Evolutionary conservation across 441 rosid genomes (phyloP).

Genomic region (Mallotus repandus): DNA sequence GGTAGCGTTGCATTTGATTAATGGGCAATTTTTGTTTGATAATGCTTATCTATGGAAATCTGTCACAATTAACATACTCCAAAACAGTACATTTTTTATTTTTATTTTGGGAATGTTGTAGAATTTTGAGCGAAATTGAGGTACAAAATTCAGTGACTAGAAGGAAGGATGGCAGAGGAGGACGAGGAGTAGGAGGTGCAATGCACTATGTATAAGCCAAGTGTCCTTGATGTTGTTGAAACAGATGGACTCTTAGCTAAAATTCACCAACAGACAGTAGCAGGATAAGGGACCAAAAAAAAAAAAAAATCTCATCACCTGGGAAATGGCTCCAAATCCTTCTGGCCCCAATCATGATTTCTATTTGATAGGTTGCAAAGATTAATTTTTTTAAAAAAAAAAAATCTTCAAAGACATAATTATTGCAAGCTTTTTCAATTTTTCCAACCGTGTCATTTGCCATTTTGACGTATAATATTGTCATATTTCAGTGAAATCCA

Average conservation of each 20-base stretch:
- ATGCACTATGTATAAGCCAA: too few species aligned
- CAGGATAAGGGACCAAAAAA: constrained; percentile 15
- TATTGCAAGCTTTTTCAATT: constrained; percentile 6
- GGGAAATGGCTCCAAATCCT: constrained; percentile 9
- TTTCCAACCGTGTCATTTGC: neutral
- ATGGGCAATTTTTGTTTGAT: too few species aligned
- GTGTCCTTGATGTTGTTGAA: too few species aligned
- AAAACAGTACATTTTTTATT: too few species aligned
- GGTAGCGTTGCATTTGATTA: neutral
- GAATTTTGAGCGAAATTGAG: too few species aligned
- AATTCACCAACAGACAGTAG: constrained; percentile 29
- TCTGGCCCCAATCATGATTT: constrained; percentile 2
- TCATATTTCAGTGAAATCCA: neutral
- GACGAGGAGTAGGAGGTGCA: neutral
- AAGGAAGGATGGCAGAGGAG: neutral
- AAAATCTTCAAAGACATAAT: constrained; percentile 11
- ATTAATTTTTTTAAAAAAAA: neutral
- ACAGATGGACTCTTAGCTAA: neutral
- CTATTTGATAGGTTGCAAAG: too few species aligned
- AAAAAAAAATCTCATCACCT: neutral
- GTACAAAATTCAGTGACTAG: neutral
- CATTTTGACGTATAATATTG: constrained; percentile 6
- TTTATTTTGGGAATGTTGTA: too few species aligned
- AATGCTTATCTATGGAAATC: too few species aligned
- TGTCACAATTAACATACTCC: too few species aligned